phyloP scores from a whole-genome alignment of 208 protist genomes.

The Trypanosoma congolense region DNA sequence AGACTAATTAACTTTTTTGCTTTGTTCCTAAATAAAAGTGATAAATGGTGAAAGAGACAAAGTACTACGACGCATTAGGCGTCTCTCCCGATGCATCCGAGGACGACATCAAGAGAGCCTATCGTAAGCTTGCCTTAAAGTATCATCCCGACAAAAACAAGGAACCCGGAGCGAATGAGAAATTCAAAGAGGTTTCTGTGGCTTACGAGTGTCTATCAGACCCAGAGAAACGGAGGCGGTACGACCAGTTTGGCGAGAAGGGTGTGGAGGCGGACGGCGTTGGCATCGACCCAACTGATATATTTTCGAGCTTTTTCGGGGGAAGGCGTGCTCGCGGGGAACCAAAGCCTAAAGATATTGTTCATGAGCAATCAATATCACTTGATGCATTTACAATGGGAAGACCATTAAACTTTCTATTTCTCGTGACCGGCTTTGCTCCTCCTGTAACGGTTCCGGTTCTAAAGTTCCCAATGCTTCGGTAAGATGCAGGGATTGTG shows the following conservation, averaged over 20 bases:
- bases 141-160: slow-evolving; percentile 94
- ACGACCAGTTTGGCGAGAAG: slow-evolving; percentile 98
- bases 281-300: slow-evolving; percentile 84
- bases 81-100: slow-evolving; percentile 72
- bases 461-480: slow-evolving; percentile 62
- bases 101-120: slow-evolving; percentile 92
- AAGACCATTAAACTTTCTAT: slow-evolving; percentile 95
- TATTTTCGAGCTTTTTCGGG: slow-evolving; percentile 90
- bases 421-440: slow-evolving; percentile 87
- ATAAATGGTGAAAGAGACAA: slow-evolving; percentile 87
- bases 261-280: slow-evolving; percentile 90
- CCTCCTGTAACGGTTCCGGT: slow-evolving; percentile 80
- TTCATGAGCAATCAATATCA: slow-evolving; percentile 89
- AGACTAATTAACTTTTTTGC: background rate
- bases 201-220: slow-evolving; percentile 98
- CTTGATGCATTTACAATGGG: slow-evolving; percentile 97
- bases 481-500: slow-evolving; percentile 90
- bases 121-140: slow-evolving; percentile 91
- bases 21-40: slow-evolving; percentile 4
- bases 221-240: slow-evolving; percentile 93
- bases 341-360: slow-evolving; percentile 94
- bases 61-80: slow-evolving; percentile 87
- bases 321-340: slow-evolving; percentile 77
- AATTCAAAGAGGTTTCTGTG: slow-evolving; percentile 93
- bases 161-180: slow-evolving; percentile 80